Evolutionary conservation across 2,329 filamentous ascomycete genomes (phyloP), one percentile per base, ranked within the genome.

Genomic region (Davidsoniella australis): DNA sequence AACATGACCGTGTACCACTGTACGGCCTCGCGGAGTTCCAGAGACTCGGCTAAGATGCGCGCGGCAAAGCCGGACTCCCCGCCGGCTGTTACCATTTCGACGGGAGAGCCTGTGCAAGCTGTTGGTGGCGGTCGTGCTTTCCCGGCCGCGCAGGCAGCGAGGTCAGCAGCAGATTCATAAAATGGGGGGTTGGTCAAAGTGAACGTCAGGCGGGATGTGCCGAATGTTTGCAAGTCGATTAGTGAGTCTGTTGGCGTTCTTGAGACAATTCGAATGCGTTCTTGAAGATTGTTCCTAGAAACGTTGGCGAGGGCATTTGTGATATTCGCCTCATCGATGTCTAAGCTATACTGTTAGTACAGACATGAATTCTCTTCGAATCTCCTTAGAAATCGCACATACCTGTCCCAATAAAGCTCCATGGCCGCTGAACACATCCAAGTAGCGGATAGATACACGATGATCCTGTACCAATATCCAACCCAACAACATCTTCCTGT

Each of bases 101-200:
- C 70, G 0, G 76, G 71, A 0, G 82, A 75, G 5, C 89, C 91
- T 0, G 88, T 94, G 59, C 78, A 77, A 45, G 82, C 78, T 0
- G 83, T 82, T 50, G 75, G 75, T 0, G 88, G 82, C 0, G 78
- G 78, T 0, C 72, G 70, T 2, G 71, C 64, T 62, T 95, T 94
- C 37, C 71, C 63, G 14, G 68, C 62, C 0, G 84, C 81, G 1
- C 80, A 81, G 3, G 68, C 64, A 2, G 72, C 56, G 63, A 95
- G 75, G 46, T 93, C 86, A 4, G 71, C 64, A 2, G 73, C 66
- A 0, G 84, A 87, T n/a, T 70, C 63, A 66, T 95, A 96, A 65
- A 98, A 98, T 0, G 91, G 91, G 0, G 91, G 91, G 56, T 98
- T 98, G 55, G 82, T 89, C 78, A 96, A 93, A 52, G 76, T 78